Evolutionary conservation across 2,329 filamentous ascomycete genomes (phyloP).

Genomic region (Trichoderma atrobrunneum): DNA sequence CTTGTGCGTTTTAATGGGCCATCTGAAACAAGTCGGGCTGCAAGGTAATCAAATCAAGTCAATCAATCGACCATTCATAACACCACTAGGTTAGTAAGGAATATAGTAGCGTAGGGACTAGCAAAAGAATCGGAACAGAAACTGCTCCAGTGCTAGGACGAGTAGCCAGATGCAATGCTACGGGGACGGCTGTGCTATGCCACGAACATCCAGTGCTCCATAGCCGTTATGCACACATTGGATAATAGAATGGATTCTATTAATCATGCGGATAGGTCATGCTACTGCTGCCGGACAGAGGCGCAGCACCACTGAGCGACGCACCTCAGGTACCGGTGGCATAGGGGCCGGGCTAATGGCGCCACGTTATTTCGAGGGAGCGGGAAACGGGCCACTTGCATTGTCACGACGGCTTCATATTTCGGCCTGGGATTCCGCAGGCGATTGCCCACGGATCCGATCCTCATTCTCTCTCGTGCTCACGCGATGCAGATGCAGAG

Average conservation of each 20-base stretch:
- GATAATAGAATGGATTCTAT: not conserved
- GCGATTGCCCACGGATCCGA: not conserved
- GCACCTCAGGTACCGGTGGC: not conserved
- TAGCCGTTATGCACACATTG: not conserved
- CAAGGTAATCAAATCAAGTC: not conserved
- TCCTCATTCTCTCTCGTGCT: not conserved
- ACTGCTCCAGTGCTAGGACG: not conserved
- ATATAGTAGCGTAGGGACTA: not conserved
- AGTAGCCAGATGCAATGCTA: not conserved
- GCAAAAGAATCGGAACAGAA: not conserved
- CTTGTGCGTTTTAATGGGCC: not conserved
- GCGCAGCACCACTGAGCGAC: not conserved
- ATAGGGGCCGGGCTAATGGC: not conserved
- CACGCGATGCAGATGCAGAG: not conserved
- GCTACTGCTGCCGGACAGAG: not conserved
- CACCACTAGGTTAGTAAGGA: not conserved
- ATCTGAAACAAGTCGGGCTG: constrained; percentile 2
- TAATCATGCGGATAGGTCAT: constrained; percentile 2
- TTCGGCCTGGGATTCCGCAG: not conserved
- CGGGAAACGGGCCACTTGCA: not conserved
- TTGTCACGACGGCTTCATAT: not conserved
- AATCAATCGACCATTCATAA: not conserved
- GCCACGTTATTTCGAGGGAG: not conserved
- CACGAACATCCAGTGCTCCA: not conserved
- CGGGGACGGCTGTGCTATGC: not conserved